Evolutionary conservation across 78 protist species (phyloP), one percentile per base, ranked within the genome.

Genomic region (Speleostelium caveatum): DNA sequence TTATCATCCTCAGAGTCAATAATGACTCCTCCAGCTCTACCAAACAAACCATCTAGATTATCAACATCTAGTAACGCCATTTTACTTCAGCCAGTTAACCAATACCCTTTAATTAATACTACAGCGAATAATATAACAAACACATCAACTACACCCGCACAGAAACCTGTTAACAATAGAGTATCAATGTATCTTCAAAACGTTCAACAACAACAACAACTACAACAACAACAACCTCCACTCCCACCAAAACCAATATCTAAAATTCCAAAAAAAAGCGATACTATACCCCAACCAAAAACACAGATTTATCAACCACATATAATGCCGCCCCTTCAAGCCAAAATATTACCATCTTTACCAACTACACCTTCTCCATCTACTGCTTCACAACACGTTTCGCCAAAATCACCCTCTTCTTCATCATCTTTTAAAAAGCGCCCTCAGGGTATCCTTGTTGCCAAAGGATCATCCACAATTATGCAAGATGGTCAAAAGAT

Each of bases 181-280:
- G 77, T 68, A 26, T 77, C 66, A 45, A 39, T 66, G 51, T 68
- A 56, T 62, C 56, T 56, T n/a, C 71, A 35, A 33, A 72, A 56
- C 59, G 35, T 30, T 41, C 66, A 39, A 32, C 69, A 62, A 62
- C 65, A 59, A 59, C 65, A 59, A 22, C 65, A 51, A 42, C 28
- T 35, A 51, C 17, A 36, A 24, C 51, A 58, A 58, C 6, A 26
- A 51, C 61, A 26, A 55, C 8, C 7, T 17, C n/a, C n/a, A 0
- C 55, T 39, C 2, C 38, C 2, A 32, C 49, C 45, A 4, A 2
- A 42, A 21, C 77, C 59, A 73, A 32, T 22, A 73, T 35, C 79
- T 36, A 28, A 45, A 51, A 7, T 38, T 33, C 5, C 39, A 62
- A 62, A 14, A 62, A 19, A 26, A 24, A 56, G 68, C 12, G 28